Evolutionary conservation across 2,329 filamentous ascomycete species (phyloP).

Genomic region (Geosmithia morbida): DNA sequence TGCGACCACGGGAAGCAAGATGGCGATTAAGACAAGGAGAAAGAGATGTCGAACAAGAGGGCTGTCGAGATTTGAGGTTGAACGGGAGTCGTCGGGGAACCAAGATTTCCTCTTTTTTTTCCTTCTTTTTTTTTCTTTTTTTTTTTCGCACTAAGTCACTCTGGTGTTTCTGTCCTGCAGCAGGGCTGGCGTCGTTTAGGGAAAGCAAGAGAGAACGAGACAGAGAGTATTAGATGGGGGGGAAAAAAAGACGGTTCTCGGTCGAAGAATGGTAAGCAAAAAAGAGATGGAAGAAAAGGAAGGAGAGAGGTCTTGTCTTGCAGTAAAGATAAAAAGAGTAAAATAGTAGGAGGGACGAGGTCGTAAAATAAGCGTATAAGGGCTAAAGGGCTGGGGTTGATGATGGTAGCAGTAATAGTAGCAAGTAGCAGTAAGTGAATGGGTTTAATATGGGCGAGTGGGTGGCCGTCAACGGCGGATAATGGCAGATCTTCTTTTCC

Average conservation of each 20-base stretch:
- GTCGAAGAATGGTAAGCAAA: too few species aligned
- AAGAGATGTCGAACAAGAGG: neutral
- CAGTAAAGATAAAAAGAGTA: neutral
- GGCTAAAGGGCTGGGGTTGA: neutral
- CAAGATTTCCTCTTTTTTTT: too few species aligned
- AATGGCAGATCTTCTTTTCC: neutral
- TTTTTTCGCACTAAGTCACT: neutral
- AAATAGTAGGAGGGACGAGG: neutral
- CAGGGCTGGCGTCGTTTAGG: neutral
- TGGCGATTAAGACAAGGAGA: neutral
- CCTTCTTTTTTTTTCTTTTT: neutral
- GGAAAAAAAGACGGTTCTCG: neutral
- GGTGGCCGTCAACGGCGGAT: neutral
- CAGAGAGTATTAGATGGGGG: neutral
- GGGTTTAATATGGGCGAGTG: neutral
- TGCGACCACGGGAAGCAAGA: neutral
- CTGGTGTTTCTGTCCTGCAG: neutral
- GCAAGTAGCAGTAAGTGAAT: neutral
- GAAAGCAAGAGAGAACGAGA: neutral
- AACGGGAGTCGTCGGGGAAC: neutral
- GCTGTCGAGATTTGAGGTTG: neutral
- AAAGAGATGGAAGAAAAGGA: neutral
- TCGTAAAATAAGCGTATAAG: neutral
- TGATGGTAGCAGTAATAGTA: neutral
- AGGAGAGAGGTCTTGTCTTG: neutral